Conservation (phyloP, 345 rosid genomes). For the Eucalyptus lansdowneana region DNA sequence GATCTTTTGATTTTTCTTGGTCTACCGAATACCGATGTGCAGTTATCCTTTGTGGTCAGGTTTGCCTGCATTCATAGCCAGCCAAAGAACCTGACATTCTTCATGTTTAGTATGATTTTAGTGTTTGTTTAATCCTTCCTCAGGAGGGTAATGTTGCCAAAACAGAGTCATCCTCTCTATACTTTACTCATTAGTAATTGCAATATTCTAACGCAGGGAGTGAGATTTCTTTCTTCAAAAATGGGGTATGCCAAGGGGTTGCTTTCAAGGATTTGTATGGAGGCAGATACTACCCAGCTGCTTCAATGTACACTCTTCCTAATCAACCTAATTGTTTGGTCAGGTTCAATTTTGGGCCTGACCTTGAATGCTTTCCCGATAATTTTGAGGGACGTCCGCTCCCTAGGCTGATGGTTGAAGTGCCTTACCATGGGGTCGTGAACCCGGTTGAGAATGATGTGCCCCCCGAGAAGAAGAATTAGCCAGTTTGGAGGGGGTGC, state of each 20-base stretch:
- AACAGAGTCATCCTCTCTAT: neutral
- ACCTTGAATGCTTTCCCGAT: conserved; percentile 55
- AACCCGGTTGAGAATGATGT: conserved; percentile 11
- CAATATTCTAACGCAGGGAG: conserved; percentile 36
- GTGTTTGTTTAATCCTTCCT: neutral
- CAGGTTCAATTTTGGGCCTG: conserved; percentile 90
- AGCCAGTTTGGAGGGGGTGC: conserved; percentile 2
- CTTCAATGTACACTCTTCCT: conserved; percentile 97
- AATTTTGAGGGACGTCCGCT: conserved; percentile 59
- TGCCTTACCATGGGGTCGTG: conserved; percentile 47
- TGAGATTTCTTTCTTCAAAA: conserved; percentile 89
- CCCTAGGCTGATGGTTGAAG: conserved; percentile 75
- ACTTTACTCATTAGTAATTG: neutral
- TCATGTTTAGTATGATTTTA: neutral
- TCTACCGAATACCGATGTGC: neutral
- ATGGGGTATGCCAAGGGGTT: conserved; percentile 83
- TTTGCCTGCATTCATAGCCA: neutral
- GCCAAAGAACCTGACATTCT: neutral
- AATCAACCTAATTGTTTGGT: conserved; percentile 81
- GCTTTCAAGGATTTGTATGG: conserved; percentile 82
- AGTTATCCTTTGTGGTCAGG: neutral
- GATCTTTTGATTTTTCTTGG: neutral
- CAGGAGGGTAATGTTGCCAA: neutral
- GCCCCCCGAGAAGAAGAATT: conserved; percentile 22
- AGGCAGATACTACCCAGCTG: conserved; percentile 93